Evolutionary conservation across 2,329 filamentous ascomycete genomes (phyloP), one percentile per base, ranked within the genome.

Genomic region (Scytalidium lignicola): DNA sequence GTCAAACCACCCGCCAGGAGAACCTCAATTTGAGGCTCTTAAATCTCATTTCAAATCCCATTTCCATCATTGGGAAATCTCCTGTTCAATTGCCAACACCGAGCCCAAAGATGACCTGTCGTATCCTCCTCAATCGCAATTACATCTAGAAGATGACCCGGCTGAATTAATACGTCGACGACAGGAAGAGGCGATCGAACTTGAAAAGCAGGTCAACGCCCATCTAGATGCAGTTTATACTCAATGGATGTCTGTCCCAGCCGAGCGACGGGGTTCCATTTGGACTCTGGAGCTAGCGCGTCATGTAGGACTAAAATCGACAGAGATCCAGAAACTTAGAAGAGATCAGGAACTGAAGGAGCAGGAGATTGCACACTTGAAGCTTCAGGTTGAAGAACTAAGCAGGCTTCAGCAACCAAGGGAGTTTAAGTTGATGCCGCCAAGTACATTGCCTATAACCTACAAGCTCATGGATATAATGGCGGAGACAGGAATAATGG

Each of bases 181-280:
- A 15, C 59, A 65, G 55, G 67, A 70, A 43, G 52, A 66, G 62
- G 41, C 66, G 53, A 45, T 66, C 65, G 64, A 67, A 66, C 50
- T 92, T 45, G 83, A 90, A 54, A 80, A 82, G 46, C 82, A 86
- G 56, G 79, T 91, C 26, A 74, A 79, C 39, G 78, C 86, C 50
- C 92, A 97, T 64, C 67, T 96, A 5, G 79, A 86, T n/a, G 80
- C 84, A 13, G 83, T 88, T 0, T 95, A 83, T 64, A 75, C 78
- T 6, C 85, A 88, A 40, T 97, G 91, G 91, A 80, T 80, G 46
- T 73, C 73, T 1, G 72, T 93, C 21, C 68, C 82, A 0, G 55
- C 65, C 2, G 75, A 79, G 29, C 74, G 79, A 19, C 76, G 78
- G 46, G 72, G 72, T 21, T 79, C 83, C 55, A 71, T 84, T 6